Conservation (phyloP, 768 basidiomycete species). For the Kwoniella sp. region DNA sequence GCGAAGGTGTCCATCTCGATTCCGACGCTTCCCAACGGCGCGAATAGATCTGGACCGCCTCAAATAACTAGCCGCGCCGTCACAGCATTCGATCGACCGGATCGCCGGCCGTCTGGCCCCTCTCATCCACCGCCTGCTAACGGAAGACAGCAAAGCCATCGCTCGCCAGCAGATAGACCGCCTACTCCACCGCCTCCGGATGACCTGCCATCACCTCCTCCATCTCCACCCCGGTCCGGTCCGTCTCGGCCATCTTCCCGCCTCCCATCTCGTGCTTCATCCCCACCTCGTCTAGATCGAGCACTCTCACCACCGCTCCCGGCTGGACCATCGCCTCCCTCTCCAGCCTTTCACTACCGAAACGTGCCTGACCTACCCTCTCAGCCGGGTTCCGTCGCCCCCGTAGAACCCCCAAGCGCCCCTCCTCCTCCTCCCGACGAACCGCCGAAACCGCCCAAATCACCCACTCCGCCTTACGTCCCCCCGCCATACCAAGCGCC, state of each 20-base stretch:
- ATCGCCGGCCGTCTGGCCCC: neutral
- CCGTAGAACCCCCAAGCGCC: conserved; percentile 10
- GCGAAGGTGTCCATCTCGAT: conserved; percentile 14
- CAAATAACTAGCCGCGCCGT: conserved; percentile 10
- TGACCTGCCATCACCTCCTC: neutral
- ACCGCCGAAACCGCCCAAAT: conserved; percentile 5
- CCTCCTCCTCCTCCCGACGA: conserved; percentile 1
- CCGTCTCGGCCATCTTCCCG: neutral
- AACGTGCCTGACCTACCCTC: too few relatives aligned
- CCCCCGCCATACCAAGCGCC: conserved; percentile 28
- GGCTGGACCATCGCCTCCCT: conserved; percentile 16
- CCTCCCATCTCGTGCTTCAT: neutral
- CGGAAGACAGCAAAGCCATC: too few relatives aligned
- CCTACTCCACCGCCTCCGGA: conserved; percentile 10
- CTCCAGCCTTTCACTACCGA: conserved; percentile 47
- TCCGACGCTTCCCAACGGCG: neutral
- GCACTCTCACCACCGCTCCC: conserved; percentile 24
- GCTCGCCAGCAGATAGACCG: neutral
- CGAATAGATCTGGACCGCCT: conserved; percentile 9
- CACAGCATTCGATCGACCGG: conserved; percentile 1
- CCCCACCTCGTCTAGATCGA: neutral
- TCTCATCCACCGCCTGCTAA: neutral
- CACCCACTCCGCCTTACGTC: conserved; percentile 20
- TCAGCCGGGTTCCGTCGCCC: too few relatives aligned
- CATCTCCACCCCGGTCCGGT: conserved; percentile 3